These are phyloP conservation scores for Detonula confervacea DNA, from an alignment of 352 stramenopile species.

Conservation along the genomic window DNA sequence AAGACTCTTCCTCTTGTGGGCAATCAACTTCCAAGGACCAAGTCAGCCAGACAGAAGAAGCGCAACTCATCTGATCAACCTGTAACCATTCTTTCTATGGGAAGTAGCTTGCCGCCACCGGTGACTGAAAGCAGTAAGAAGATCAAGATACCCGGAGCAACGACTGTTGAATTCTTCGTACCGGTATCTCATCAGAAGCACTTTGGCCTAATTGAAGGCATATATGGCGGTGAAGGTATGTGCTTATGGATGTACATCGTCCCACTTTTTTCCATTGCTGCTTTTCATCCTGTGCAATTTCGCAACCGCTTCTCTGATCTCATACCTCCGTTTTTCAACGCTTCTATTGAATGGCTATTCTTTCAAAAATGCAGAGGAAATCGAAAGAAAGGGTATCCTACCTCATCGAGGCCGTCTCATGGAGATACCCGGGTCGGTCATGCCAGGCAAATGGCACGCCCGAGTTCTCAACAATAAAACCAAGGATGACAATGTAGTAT, in stretches of 20 bases:
- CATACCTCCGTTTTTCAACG: not conserved
- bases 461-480: slow-evolving; percentile 8
- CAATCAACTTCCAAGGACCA: slow-evolving; percentile 21
- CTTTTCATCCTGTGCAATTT: too few species aligned
- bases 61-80: slow-evolving; percentile 8
- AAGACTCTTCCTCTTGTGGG: too few species aligned
- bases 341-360: not conserved
- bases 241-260: slow-evolving; percentile 12
- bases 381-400: slow-evolving; percentile 2
- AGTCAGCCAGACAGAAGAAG: slow-evolving; percentile 45
- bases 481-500: too few species aligned
- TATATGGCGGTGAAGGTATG: slow-evolving; percentile 39
- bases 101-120: too few species aligned
- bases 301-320: not conserved
- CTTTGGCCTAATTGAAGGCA: slow-evolving; percentile 45
- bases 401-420: slow-evolving; percentile 45
- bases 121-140: slow-evolving; percentile 7
- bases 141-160: too few species aligned
- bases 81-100: too few species aligned
- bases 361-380: slow-evolving; percentile 24
- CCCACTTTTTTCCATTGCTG: not conserved
- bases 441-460: slow-evolving; percentile 38
- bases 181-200: slow-evolving; percentile 26
- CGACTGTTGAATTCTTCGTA: slow-evolving; percentile 28
- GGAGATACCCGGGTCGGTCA: slow-evolving; percentile 40